Evolutionary conservation across 495 filamentous ascomycete genomes (phyloP).

Genomic region (Oidiodendron maius): DNA sequence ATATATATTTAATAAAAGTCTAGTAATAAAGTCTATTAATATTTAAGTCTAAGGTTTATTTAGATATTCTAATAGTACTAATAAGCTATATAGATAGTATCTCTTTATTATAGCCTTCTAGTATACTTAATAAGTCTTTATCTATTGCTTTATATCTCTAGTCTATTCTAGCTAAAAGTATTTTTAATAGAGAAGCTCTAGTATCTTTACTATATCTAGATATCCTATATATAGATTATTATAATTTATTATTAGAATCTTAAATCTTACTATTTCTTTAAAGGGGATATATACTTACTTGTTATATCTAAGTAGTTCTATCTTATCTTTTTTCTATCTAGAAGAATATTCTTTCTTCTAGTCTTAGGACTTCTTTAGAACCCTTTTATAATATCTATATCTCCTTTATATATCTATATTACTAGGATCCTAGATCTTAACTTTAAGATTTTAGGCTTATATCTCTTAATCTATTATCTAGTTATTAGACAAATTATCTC

Average conservation of each 20-base stretch:
- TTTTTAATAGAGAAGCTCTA: neutral
- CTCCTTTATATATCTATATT: too few species aligned
- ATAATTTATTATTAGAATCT: too few species aligned
- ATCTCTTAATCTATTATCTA: too few species aligned
- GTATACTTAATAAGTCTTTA: neutral
- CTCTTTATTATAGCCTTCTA: neutral
- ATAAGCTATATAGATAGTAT: neutral
- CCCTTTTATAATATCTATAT: neutral
- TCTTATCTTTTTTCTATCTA: too few species aligned
- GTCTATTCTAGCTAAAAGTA: neutral
- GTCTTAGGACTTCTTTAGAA: neutral
- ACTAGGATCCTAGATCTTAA: too few species aligned
- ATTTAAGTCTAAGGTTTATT: neutral
- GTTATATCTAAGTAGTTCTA: too few species aligned
- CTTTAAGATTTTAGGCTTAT: too few species aligned
- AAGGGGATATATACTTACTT: too few species aligned
- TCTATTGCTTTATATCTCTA: neutral
- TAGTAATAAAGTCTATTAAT: neutral
- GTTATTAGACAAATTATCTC: too few species aligned
- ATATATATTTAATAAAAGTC: neutral
- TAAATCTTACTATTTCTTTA: too few species aligned
- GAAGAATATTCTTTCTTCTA: neutral
- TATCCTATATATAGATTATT: neutral
- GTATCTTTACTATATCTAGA: too few species aligned
- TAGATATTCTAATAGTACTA: neutral